A percentile compares a stretch with the other conserved stretches of the same genome.
These are phyloP conservation scores for Angomonas desouzai DNA, from an alignment of 208 protist genomes.

Conservation along the genomic window DNA sequence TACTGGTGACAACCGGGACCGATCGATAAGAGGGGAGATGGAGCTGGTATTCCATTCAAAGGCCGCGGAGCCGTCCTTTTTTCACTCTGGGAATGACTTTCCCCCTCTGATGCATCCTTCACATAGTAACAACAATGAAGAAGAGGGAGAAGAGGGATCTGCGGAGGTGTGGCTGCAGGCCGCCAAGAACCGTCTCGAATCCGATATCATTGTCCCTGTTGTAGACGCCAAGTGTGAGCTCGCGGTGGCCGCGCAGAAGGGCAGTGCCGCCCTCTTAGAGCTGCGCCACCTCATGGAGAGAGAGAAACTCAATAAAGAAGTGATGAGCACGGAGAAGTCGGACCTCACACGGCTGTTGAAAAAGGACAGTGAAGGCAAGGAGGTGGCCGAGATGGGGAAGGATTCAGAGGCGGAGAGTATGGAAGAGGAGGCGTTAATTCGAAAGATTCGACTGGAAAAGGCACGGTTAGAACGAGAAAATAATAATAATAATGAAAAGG, in stretches of 20 bases:
- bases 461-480: not conserved
- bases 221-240: constrained; percentile 46
- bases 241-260: constrained; percentile 42
- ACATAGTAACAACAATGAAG: constrained; percentile 7
- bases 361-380: constrained; percentile 30
- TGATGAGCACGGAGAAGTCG: constrained; percentile 71
- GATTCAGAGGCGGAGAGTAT: constrained; percentile 20
- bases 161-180: constrained; percentile 14
- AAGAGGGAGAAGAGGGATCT: constrained; percentile 8
- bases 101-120: constrained; percentile 12
- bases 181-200: constrained; percentile 21
- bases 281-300: constrained; percentile 50
- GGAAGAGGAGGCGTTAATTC: constrained; percentile 19
- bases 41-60: constrained; percentile 22
- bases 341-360: constrained; percentile 46
- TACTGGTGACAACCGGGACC: not conserved
- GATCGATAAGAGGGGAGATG: constrained; percentile 17
- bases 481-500: not conserved
- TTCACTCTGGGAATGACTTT: constrained; percentile 65
- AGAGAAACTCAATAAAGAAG: constrained; percentile 52
- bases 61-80: constrained; percentile 55
- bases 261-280: constrained; percentile 47
- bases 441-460: constrained; percentile 21
- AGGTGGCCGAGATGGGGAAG: constrained; percentile 9
- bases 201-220: constrained; percentile 75